Evolutionary conservation across 1,284 basidiomycete species (phyloP).

Genomic region (Farysia itapuensis): DNA sequence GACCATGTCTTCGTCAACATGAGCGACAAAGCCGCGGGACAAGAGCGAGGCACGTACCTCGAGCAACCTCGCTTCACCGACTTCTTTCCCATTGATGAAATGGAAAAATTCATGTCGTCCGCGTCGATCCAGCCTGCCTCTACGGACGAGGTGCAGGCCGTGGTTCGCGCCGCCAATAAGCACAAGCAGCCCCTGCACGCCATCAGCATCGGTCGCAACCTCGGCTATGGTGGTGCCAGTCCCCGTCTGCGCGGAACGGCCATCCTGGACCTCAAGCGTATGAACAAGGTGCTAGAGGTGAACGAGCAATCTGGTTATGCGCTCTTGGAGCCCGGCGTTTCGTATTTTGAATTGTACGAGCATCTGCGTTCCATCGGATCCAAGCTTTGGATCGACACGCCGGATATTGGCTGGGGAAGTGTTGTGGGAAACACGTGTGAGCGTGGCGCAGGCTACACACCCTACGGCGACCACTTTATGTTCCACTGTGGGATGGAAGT

Average conservation of each 20-base stretch:
- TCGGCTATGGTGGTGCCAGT: constrained; percentile 42
- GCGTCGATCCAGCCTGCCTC: constrained; percentile 6
- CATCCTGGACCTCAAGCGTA: constrained; percentile 32
- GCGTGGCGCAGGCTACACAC: too few relatives aligned
- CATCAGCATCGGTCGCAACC: constrained; percentile 35
- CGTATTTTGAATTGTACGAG: too few relatives aligned
- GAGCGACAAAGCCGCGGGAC: constrained; percentile 2
- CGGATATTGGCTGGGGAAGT: too few relatives aligned
- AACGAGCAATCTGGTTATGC: constrained; percentile 33
- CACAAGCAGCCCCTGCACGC: constrained; percentile 33
- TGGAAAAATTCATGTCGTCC: constrained; percentile 5
- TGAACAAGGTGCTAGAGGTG: constrained; percentile 44
- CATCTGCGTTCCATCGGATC: too few relatives aligned
- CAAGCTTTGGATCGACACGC: too few relatives aligned
- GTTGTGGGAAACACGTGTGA: too few relatives aligned
- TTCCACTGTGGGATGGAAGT: too few relatives aligned
- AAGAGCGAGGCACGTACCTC: constrained; percentile 2
- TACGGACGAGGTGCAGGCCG: constrained; percentile 23
- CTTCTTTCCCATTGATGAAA: constrained; percentile 8
- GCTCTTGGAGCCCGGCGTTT: constrained; percentile 41
- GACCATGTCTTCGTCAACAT: constrained; percentile 7
- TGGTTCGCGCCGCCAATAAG: constrained; percentile 37
- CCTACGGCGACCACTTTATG: too few relatives aligned
- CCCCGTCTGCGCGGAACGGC: constrained; percentile 36
- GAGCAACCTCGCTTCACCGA: constrained; percentile 3